Conservation (phyloP, 1,284 basidiomycete genomes). For the Fomitopsis palustris region DNA sequence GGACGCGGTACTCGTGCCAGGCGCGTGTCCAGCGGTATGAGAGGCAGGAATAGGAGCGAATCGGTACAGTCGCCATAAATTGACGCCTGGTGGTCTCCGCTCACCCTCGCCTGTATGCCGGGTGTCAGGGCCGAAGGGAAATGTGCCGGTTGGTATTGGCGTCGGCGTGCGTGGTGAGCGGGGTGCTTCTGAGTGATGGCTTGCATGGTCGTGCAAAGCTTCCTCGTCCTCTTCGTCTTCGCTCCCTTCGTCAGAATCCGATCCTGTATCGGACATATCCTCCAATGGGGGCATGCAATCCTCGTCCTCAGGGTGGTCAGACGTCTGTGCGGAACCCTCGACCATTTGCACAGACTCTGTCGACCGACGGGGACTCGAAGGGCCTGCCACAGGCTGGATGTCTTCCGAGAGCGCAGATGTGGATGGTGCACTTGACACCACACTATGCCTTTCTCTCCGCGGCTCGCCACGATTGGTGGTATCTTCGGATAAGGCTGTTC, state of each 20-base stretch:
- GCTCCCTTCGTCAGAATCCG: conserved; percentile 14
- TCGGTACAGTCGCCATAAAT: conserved; percentile 78
- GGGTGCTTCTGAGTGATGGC: not conserved
- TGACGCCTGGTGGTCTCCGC: conserved; percentile 43
- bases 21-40: conserved; percentile 20
- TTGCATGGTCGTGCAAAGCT: not conserved
- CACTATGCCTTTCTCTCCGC: not conserved
- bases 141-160: conserved; percentile 16
- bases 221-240: conserved; percentile 11
- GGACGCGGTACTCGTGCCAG: conserved; percentile 14
- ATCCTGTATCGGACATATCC: conserved; percentile 19
- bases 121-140: conserved; percentile 13
- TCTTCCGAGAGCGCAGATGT: conserved; percentile 10
- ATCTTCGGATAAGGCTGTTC: conserved; percentile 47
- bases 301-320: conserved; percentile 16
- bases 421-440: not conserved
- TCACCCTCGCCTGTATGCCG: conserved; percentile 12
- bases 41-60: conserved; percentile 61
- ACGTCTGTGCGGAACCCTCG: not conserved
- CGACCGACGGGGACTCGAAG: not conserved
- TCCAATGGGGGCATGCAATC: conserved; percentile 28
- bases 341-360: not conserved
- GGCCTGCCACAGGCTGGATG: conserved; percentile 12
- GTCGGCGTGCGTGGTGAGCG: conserved; percentile 15
- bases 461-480: not conserved